Percentiles rank a stretch among this genome's conserved stretches.
Evolutionary conservation across 148 eudicot species (phyloP).

Genomic region (Linanthus parryae): DNA sequence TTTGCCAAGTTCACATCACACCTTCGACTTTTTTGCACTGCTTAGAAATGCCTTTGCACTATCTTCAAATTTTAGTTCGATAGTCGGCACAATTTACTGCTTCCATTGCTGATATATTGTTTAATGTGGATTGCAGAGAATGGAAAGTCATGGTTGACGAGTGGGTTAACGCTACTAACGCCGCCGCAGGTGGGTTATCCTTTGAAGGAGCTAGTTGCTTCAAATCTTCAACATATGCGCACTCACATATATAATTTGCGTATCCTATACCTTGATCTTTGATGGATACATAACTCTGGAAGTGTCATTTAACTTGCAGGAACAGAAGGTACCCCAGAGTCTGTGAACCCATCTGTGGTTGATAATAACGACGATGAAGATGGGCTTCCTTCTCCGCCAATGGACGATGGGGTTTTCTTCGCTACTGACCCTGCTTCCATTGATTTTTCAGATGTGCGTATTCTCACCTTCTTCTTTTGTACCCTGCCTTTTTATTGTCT

Average conservation of each 20-base stretch:
- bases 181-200: constrained; percentile 39
- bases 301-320: too few relatives aligned
- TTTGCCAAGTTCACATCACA: too few relatives aligned
- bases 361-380: constrained; percentile 86
- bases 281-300: too few relatives aligned
- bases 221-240: too few relatives aligned
- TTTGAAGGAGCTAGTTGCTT: too few relatives aligned
- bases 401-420: constrained; percentile 71
- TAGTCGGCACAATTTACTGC: too few relatives aligned
- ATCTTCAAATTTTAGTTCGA: too few relatives aligned
- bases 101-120: too few relatives aligned
- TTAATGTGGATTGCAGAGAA: constrained; percentile 38
- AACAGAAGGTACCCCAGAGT: constrained; percentile 71
- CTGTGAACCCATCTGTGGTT: constrained; percentile 73
- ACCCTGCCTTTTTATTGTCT: neutral
- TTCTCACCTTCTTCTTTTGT: neutral
- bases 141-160: constrained; percentile 83
- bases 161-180: constrained; percentile 54
- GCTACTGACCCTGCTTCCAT: constrained; percentile 43
- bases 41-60: too few relatives aligned
- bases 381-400: constrained; percentile 94
- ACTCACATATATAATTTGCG: too few relatives aligned
- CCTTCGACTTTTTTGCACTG: too few relatives aligned
- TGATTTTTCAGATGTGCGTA: constrained; percentile 60
- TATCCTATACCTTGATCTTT: too few relatives aligned